These are phyloP conservation scores for Phialophora chinensis DNA, from an alignment of 2,329 filamentous ascomycete genomes.

Conservation along the genomic window DNA sequence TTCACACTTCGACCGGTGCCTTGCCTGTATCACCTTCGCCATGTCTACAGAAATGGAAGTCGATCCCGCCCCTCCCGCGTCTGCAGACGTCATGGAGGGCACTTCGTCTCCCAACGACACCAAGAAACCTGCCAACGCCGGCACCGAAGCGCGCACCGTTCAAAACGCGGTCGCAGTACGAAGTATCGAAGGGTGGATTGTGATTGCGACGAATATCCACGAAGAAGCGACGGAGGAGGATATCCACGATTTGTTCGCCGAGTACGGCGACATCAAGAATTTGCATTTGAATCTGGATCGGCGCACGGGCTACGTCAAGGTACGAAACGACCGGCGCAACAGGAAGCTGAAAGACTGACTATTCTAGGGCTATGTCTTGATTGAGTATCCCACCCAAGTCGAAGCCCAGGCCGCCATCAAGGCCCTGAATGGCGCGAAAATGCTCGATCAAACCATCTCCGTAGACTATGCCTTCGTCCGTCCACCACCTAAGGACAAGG, in stretches of 20 bases:
- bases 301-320: constrained; percentile 72
- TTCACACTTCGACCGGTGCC: neutral
- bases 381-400: constrained; percentile 68
- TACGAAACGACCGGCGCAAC: constrained; percentile 42
- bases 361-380: constrained; percentile 67
- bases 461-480: constrained; percentile 72
- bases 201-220: constrained; percentile 72
- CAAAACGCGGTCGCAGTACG: constrained; percentile 63
- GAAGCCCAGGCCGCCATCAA: constrained; percentile 69
- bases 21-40: constrained; percentile 12
- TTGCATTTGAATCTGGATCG: constrained; percentile 70
- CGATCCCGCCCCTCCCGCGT: constrained; percentile 44
- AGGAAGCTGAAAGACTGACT: neutral
- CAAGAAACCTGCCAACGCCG: constrained; percentile 34
- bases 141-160: constrained; percentile 51
- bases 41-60: constrained; percentile 57
- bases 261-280: constrained; percentile 72
- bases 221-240: constrained; percentile 73
- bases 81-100: constrained; percentile 37
- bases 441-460: constrained; percentile 69
- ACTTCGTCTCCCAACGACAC: constrained; percentile 25
- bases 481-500: constrained; percentile 60
- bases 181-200: constrained; percentile 72
- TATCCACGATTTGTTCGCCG: constrained; percentile 68
- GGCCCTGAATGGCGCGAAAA: constrained; percentile 64